Conservation (phyloP, 192 early-diverging fungal genomes). For the Entomortierella parvispora region DNA sequence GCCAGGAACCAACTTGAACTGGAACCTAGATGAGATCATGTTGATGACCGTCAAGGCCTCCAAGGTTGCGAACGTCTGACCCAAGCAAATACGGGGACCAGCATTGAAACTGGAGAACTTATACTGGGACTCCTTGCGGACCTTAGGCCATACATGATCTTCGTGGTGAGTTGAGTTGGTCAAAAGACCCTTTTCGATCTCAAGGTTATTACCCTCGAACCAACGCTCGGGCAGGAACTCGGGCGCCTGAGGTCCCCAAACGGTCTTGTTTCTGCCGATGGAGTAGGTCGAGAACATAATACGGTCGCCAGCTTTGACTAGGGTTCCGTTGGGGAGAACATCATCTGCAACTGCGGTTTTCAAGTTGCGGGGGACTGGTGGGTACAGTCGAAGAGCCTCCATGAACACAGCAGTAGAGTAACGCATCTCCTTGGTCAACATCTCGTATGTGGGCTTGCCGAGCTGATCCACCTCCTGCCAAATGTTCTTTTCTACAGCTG, state of each 20-base stretch:
- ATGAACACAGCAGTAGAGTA: constrained; percentile 65
- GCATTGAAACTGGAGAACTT: constrained; percentile 69
- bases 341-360: constrained; percentile 67
- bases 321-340: constrained; percentile 68
- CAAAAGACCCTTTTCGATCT: constrained; percentile 34
- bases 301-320: constrained; percentile 58
- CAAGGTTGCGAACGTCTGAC: constrained; percentile 50
- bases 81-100: constrained; percentile 60
- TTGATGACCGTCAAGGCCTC: constrained; percentile 40
- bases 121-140: constrained; percentile 43
- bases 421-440: constrained; percentile 54
- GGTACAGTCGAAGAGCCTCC: constrained; percentile 74
- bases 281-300: constrained; percentile 62
- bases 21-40: constrained; percentile 40
- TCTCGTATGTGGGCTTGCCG: constrained; percentile 25
- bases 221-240: constrained; percentile 75
- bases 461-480: constrained; percentile 38
- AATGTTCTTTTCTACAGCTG: constrained; percentile 44
- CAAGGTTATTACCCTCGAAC: constrained; percentile 49
- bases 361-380: constrained; percentile 68
- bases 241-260: constrained; percentile 75
- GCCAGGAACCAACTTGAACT: constrained; percentile 48
- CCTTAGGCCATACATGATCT: constrained; percentile 30
- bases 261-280: constrained; percentile 57
- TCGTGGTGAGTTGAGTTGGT: constrained; percentile 13